Conservation (phyloP, 768 basidiomycete genomes). For the Auricularia heimuer region DNA sequence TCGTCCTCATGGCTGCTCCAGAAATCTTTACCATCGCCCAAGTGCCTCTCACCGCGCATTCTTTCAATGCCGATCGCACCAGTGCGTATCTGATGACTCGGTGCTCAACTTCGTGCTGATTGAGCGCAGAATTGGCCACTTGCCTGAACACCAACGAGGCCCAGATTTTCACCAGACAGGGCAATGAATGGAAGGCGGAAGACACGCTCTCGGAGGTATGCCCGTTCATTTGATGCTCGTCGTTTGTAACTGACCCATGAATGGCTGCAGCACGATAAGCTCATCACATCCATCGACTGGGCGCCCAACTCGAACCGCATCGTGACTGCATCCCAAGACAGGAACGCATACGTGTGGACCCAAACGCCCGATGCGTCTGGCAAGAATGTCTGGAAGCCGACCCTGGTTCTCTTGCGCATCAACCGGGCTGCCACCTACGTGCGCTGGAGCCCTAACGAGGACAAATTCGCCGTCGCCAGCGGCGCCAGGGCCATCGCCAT, state of each 20-base stretch:
- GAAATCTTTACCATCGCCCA: conserved; percentile 73
- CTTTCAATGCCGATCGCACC: conserved; percentile 80
- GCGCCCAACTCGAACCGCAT: conserved; percentile 93
- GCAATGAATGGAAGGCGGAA: conserved; percentile 55
- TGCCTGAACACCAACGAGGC: conserved; percentile 86
- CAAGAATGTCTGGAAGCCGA: conserved; percentile 79
- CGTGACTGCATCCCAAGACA: conserved; percentile 97
- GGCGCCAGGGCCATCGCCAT: conserved; percentile 95
- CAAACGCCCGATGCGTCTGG: conserved; percentile 70
- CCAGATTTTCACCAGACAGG: conserved; percentile 63
- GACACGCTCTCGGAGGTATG: conserved; percentile 81
- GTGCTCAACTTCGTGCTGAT: conserved; percentile 7
- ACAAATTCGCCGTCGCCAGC: conserved; percentile 97
- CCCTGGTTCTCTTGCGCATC: conserved; percentile 88
- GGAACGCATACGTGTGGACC: conserved; percentile 98
- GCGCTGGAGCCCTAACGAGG: conserved; percentile 93
- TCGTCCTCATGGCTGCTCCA: conserved; percentile 77
- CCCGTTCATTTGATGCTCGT: conserved; percentile 1
- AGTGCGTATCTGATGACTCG: conserved; percentile 42
- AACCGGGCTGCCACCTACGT: conserved; percentile 94
- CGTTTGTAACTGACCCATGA: not conserved
- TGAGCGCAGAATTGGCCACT: conserved; percentile 67
- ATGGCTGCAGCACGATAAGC: conserved; percentile 84
- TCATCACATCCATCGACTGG: conserved; percentile 98
- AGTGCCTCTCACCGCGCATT: conserved; percentile 77